Percentiles rank a stretch among this genome's conserved stretches.
Evolutionary conservation across 2,329 filamentous ascomycete genomes (phyloP).

Genomic region (Botrytis byssoidea): DNA sequence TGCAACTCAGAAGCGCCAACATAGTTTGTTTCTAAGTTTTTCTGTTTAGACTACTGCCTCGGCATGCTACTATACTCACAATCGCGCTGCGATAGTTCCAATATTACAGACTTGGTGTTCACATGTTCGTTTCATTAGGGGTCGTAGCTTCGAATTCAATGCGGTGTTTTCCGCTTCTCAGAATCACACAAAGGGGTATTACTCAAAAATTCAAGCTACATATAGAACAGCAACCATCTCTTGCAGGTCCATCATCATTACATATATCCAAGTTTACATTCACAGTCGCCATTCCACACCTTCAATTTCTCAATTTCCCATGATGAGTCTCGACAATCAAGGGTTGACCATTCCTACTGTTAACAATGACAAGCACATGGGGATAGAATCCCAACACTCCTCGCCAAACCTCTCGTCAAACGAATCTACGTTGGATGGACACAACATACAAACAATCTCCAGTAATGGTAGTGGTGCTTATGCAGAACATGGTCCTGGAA

Average conservation of each 20-base stretch:
- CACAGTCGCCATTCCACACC: neutral
- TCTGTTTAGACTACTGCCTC: neutral
- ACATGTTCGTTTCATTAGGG: neutral
- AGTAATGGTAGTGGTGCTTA: conserved; percentile 21
- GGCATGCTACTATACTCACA: neutral
- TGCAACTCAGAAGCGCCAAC: neutral
- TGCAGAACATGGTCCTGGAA: conserved; percentile 38
- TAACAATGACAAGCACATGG: neutral
- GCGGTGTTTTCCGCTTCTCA: no score
- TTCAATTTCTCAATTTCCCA: neutral
- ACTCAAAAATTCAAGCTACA: neutral
- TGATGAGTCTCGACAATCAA: conserved; percentile 7
- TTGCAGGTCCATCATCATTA: neutral
- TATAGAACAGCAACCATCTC: neutral
- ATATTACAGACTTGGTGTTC: neutral
- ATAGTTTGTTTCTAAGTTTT: neutral
- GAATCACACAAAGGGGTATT: neutral
- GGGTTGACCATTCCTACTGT: neutral
- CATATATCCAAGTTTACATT: neutral
- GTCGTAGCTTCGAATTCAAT: neutral
- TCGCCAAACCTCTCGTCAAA: conserved; percentile 13
- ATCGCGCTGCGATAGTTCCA: neutral
- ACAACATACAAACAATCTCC: neutral
- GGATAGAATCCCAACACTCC: neutral
- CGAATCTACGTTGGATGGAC: neutral